phyloP scores from a whole-genome alignment of 2,329 filamentous ascomycete species.

The Fusarium nematophilum region DNA sequence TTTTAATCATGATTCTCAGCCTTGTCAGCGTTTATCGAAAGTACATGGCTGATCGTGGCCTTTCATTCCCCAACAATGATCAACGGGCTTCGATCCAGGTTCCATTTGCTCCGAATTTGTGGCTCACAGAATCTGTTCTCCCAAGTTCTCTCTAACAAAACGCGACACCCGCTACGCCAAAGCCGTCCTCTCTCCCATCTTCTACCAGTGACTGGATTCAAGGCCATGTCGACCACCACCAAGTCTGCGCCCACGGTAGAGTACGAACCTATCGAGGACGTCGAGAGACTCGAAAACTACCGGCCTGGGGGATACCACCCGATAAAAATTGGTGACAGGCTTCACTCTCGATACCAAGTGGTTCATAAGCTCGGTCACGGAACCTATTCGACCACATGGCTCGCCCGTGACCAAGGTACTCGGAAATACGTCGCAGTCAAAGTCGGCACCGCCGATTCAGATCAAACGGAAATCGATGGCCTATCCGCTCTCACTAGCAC shows the following conservation, averaged over 20 bases:
- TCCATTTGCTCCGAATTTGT: too few relatives aligned
- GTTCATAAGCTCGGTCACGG: conserved; percentile 47
- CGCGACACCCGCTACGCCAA: too few relatives aligned
- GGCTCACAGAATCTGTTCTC: too few relatives aligned
- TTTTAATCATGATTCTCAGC: too few relatives aligned
- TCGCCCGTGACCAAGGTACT: conserved; percentile 43
- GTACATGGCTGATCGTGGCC: too few relatives aligned
- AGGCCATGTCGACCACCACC: neutral
- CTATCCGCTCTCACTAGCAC: conserved; percentile 40
- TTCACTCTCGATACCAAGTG: conserved; percentile 44
- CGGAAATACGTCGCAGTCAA: conserved; percentile 50
- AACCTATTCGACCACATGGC: conserved; percentile 49
- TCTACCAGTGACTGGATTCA: too few relatives aligned
- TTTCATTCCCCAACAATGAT: too few relatives aligned
- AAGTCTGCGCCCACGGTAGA: neutral
- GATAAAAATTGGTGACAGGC: conserved; percentile 50
- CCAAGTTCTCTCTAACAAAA: too few relatives aligned
- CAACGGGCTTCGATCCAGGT: too few relatives aligned
- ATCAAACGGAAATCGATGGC: conserved; percentile 35
- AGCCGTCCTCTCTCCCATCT: too few relatives aligned
- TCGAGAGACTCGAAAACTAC: conserved; percentile 45
- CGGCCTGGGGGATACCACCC: conserved; percentile 53
- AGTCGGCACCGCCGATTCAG: conserved; percentile 43
- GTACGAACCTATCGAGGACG: conserved; percentile 40
- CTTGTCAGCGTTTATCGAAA: too few relatives aligned